Base-by-base conservation (phyloP, 2,329 filamentous ascomycete genomes). In the Sodiomyces alkalinus region DNA sequence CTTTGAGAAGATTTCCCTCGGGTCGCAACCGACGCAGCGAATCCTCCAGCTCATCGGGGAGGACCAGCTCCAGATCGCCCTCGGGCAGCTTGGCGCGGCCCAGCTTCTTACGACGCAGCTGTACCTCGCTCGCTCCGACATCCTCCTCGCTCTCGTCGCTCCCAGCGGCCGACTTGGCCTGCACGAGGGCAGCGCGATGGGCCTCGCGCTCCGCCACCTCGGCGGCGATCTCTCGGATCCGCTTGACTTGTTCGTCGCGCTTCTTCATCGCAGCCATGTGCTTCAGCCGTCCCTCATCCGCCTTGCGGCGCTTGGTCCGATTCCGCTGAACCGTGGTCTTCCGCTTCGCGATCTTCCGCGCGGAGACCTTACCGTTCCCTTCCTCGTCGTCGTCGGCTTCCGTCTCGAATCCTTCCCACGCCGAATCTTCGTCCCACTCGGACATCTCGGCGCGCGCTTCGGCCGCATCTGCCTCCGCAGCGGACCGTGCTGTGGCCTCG, bases 1-100 rank as follows among this genome's bases (percentile, higher is more conserved):
- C 90, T 41, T 83, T 83, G 41, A 98, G 62, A 21, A 94, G 59
- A 48, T 94, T 96, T n/a, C 90, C 90, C 53, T 98, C 90, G 0
- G 90, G 90, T 53, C 87, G 92, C 39, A 93, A 56, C 46, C 85
- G 54, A 46, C 90, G 55, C 45, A 94, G 56, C 27, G 83, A 76
- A 46, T 93, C 71, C 53, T 93, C 66, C 45, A 90, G 53, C 59
- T 98, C 72, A 55, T 96, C 74, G 22, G 83, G 68, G 35, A 94
- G 53, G 36, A 94, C 64, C 42, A 94, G 51, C 53, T 94, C 74
- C 43, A 96, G 58, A 37, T 81, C 62, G 49, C 80, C 80, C 47
- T 90, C 76, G 0, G 82, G 85, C 24, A 90, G 55, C 40, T 69
- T 71, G 46, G 64, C 58, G 49, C 80, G 78, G 43, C 82, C 83